Evolutionary conservation across 1,284 basidiomycete species (phyloP).

Genomic region (Sporisorium graminicola): DNA sequence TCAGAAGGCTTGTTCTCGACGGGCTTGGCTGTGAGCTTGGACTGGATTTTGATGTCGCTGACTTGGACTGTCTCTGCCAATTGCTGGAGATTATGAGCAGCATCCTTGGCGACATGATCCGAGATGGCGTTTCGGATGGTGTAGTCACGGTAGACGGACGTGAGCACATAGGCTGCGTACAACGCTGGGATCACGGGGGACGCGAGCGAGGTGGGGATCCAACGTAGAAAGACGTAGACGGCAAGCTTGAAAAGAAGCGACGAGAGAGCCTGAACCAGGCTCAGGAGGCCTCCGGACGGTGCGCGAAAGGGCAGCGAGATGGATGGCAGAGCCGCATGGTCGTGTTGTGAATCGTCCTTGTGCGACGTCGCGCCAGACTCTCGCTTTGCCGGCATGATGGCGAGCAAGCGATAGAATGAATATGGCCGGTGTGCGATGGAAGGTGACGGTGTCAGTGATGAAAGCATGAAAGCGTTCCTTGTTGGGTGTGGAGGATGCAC

Average conservation of each 20-base stretch:
- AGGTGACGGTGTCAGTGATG: background rate
- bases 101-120: slow-evolving; percentile 20
- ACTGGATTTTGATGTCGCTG: slow-evolving; percentile 34
- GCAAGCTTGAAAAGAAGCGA: slow-evolving; percentile 59
- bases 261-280: slow-evolving; percentile 43
- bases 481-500: slow-evolving; percentile 6
- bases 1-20: slow-evolving; percentile 34
- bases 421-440: background rate
- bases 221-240: slow-evolving; percentile 61
- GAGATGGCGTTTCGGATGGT: slow-evolving; percentile 43
- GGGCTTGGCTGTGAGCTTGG: slow-evolving; percentile 30
- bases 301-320: slow-evolving; percentile 26
- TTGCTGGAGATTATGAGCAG: slow-evolving; percentile 43
- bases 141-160: slow-evolving; percentile 48
- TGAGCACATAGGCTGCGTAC: slow-evolving; percentile 50
- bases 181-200: slow-evolving; percentile 52
- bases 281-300: slow-evolving; percentile 42
- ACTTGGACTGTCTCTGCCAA: slow-evolving; percentile 50
- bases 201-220: slow-evolving; percentile 56
- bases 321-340: slow-evolving; percentile 1
- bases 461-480: background rate
- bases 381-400: slow-evolving; percentile 33
- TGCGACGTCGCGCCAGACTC: slow-evolving; percentile 47
- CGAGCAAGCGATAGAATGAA: background rate
- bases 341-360: slow-evolving; percentile 7